Conservation (phyloP, 1,139 yeast genomes). For the Blastobotrys proliferans region DNA sequence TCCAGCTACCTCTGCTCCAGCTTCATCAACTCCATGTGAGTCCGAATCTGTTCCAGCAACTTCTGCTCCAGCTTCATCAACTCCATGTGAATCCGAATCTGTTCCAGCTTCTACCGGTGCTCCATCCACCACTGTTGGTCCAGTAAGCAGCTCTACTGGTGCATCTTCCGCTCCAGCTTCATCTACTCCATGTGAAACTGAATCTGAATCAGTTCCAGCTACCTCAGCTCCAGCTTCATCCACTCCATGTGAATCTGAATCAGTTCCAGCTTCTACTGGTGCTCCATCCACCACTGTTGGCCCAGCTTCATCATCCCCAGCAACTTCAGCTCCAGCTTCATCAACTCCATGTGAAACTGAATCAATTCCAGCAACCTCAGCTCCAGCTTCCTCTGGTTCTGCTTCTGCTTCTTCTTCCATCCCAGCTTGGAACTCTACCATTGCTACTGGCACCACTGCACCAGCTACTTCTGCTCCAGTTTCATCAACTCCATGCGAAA, state of each 20-base stretch:
- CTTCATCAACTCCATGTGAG: slow-evolving; percentile 1
- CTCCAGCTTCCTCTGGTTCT: slow-evolving; percentile 9
- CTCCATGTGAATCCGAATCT: slow-evolving; percentile 7
- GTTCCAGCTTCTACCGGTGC: slow-evolving; percentile 11
- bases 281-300: not conserved
- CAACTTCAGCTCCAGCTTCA: not conserved
- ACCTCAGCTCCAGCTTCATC: slow-evolving; percentile 11
- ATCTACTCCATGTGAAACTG: slow-evolving; percentile 6
- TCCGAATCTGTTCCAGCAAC: slow-evolving; percentile 3
- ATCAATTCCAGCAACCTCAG: slow-evolving; percentile 11
- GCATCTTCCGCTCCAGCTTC: slow-evolving; percentile 8
- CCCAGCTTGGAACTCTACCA: too few species aligned
- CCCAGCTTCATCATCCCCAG: slow-evolving; percentile 8
- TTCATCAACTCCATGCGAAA: slow-evolving; percentile 2
- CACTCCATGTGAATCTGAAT: slow-evolving; percentile 6
- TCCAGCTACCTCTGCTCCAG: slow-evolving; percentile 5
- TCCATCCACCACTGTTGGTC: slow-evolving; percentile 9
- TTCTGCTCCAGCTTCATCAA: slow-evolving; percentile 5
- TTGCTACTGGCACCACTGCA: slow-evolving; percentile 7
- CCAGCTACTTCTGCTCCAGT: slow-evolving; percentile 10
- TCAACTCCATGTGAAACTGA: slow-evolving; percentile 2
- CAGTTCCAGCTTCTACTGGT: slow-evolving; percentile 6
- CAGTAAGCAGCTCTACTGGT: slow-evolving; percentile 2
- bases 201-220: slow-evolving; percentile 10
- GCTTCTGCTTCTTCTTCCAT: slow-evolving; percentile 10